Base-by-base conservation (phyloP, 2,329 filamentous ascomycete species). In the Incumbomyces delicatus region DNA sequence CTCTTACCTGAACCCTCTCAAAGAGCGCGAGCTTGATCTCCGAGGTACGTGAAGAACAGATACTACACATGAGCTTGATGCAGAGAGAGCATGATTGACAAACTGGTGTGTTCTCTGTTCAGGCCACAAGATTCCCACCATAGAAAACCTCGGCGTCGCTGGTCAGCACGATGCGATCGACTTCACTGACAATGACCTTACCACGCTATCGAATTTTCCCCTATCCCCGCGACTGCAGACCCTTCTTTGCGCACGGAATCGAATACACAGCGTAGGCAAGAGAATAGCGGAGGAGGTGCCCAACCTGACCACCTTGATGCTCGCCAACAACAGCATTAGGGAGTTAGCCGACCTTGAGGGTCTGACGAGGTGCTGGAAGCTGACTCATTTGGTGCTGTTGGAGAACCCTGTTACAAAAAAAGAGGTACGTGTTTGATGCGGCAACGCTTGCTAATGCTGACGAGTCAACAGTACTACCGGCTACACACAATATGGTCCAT, bases 41-140 rank as follows among this genome's bases (percentile, higher is more conserved):
- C 83, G 92, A 95, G 92, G 92, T 96, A 85, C 81, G 88, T 80
- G 54, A 94, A 87, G 87, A 81, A 76, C 86, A 90, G 88, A 92
- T 94, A 80, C 87, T 95, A 86, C 86, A 88, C 80, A 80, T 72
- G 66, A 47, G 45, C 46, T 53, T 33, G 18, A 48, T 39, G 37
- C 29, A 36, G 68, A 60, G 22, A 27, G 81, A 81, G 78, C 84
- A 86, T 76, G 79, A 78, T 90, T 92, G 83, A 94, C 89, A 85
- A 78, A 75, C 75, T 72, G 68, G 65, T 70, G 72, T 71, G 56
- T 53, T 46, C 51, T 61, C 62, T 68, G 59, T 80, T 74, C 80
- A 98, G 92, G 92, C 73, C 89, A 96, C 73, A 89, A 94, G 73
- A 96, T 98, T 66, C 87, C 90, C 61, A 79, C 84, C 51, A 95